Conservation (phyloP, 2,329 filamentous ascomycete species). For the Venturia nashicola region DNA sequence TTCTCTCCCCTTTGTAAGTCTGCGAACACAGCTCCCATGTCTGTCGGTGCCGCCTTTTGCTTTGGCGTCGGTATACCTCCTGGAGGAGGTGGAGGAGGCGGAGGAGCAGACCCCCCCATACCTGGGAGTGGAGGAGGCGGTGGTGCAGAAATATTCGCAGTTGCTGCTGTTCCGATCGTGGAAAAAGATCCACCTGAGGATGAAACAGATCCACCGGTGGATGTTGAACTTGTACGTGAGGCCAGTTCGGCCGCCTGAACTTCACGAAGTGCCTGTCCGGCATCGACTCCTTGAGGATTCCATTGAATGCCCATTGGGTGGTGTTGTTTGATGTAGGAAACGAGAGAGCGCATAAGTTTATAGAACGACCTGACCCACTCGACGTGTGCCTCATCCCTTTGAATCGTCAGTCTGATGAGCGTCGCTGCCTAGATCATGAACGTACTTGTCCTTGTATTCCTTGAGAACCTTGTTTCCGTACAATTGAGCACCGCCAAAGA, state of each 20-base stretch:
- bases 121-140: conserved; percentile 41
- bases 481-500: conserved; percentile 74
- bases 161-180: conserved; percentile 13
- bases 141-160: conserved; percentile 17
- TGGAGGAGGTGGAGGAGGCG: conserved; percentile 58
- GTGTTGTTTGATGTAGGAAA: conserved; percentile 73
- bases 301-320: conserved; percentile 70
- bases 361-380: conserved; percentile 93
- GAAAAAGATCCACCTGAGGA: conserved; percentile 15
- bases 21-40: conserved; percentile 80
- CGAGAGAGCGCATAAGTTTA: conserved; percentile 72
- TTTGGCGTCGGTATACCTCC: conserved; percentile 47
- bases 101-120: conserved; percentile 44
- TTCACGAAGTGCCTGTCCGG: conserved; percentile 54
- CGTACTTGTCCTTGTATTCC: conserved; percentile 72
- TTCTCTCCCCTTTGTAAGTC: conserved; percentile 79
- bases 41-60: conserved; percentile 32
- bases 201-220: conserved; percentile 17
- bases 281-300: conserved; percentile 68
- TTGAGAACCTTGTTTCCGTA: conserved; percentile 91
- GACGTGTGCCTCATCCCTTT: conserved; percentile 64
- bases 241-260: conserved; percentile 32
- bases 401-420: background rate
- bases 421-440: background rate
- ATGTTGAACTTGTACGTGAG: conserved; percentile 18